Base-by-base conservation (phyloP, 2,329 filamentous ascomycete genomes). In the Conoideocrella luteorostrata region DNA sequence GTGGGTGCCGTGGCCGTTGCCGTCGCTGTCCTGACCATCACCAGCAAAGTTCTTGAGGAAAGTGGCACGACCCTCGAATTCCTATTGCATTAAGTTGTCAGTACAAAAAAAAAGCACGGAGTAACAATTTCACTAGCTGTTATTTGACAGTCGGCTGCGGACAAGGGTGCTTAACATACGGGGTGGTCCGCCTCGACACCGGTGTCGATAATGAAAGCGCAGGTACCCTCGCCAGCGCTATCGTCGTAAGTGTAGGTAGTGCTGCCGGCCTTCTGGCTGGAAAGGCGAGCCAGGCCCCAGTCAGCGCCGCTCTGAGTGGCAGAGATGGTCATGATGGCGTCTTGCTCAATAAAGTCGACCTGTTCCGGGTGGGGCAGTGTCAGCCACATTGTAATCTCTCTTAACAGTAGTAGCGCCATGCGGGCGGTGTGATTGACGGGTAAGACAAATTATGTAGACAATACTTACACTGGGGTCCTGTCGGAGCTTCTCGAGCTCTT, bases 291-390 rank as follows among this genome's bases (percentile, higher is more conserved):
- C 17, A 68, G 56, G 15, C 65, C 65, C 67, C 66, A 70, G 17
- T 64, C 59, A n/a, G 69, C 64, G 34, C 55, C 51, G 20, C 41
- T 43, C 52, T 72, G 68, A 13, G 57, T 57, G n/a, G 41, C 67
- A 58, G 39, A 60, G 47, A 86, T 86, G 69, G 86, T 58, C 36
- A 70, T 54, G 24, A 59, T 48, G 35, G 55, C 58, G 47, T 72
- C 67, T 44, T 65, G 61, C 56, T 71, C 66, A 26, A 71, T 58
- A 50, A 60, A 69, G 13, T 64, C 62, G 30, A 47, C 51, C 52
- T 56, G 29, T 24, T 17, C 20, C n/a, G n/a, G n/a, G n/a, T 5
- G 2, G n/a, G 15, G 15, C 22, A 20, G 10, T 11, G 13, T 32
- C 30, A 41, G 29, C 26, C 28, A 29, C 11, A 40, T 18, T 24